A percentile compares a stretch with the other conserved stretches of the same genome.
Conservation (phyloP, 805 yeast genomes). For the Kodamaea kaohsiungensis region DNA sequence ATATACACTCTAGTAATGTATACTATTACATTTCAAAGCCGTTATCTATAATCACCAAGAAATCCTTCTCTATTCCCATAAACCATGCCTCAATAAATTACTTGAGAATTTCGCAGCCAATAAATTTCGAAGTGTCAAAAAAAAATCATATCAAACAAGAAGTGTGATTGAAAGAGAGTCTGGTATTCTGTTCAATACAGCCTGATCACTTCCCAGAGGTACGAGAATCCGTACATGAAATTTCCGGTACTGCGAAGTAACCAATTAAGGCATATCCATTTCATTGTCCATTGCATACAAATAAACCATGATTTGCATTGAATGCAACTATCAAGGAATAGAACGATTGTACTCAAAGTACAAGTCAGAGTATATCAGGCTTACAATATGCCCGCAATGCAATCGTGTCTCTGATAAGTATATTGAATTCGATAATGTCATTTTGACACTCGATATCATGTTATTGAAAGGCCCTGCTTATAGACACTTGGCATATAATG, state of each 20-base stretch:
- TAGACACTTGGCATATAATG: constrained; percentile 82
- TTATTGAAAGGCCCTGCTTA: constrained; percentile 86
- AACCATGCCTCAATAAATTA: too few species aligned
- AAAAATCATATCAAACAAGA: background rate
- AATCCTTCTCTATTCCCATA: too few species aligned
- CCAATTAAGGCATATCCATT: background rate
- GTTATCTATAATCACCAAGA: too few species aligned
- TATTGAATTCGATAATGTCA: constrained; percentile 84
- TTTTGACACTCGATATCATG: constrained; percentile 79
- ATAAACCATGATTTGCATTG: constrained; percentile 77
- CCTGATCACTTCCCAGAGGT: background rate
- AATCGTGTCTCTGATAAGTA: constrained; percentile 81
- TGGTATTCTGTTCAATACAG: background rate
- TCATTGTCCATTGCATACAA: background rate
- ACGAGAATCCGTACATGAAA: background rate
- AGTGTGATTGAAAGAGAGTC: background rate
- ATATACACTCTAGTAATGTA: too few species aligned
- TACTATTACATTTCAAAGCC: too few species aligned
- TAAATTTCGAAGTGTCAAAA: background rate
- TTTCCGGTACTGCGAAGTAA: background rate
- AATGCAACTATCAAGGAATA: constrained; percentile 68
- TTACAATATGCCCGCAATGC: constrained; percentile 76
- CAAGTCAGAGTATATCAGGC: constrained; percentile 74
- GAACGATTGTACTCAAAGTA: constrained; percentile 67
- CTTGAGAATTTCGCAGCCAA: background rate